These are phyloP conservation scores for Kazachstania taianensis DNA, from an alignment of 805 yeast species.

Conservation along the genomic window DNA sequence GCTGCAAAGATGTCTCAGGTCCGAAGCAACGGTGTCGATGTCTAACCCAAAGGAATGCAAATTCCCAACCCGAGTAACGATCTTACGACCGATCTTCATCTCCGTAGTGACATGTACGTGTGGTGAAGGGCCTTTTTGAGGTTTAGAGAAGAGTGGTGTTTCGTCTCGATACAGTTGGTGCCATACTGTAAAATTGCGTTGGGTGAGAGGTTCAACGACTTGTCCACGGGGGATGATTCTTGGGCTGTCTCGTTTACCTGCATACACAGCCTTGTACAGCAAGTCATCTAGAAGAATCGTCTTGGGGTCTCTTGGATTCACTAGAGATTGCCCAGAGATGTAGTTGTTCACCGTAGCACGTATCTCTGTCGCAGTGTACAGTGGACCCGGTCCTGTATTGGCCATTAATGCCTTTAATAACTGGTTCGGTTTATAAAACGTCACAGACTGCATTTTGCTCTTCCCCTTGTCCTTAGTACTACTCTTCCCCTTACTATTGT, in stretches of 20 bases:
- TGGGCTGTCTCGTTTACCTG: conserved; percentile 17
- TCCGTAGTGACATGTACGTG: conserved; percentile 57
- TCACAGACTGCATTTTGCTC: conserved; percentile 25
- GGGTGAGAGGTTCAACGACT: conserved; percentile 35
- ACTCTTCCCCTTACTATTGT: conserved; percentile 7
- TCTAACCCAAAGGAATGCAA: conserved; percentile 56
- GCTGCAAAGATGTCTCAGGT: conserved; percentile 69
- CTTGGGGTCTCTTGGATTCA: conserved; percentile 42
- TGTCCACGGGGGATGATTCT: conserved; percentile 34
- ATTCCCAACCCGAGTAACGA: conserved; percentile 62
- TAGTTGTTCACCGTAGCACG: conserved; percentile 45
- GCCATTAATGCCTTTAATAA: conserved; percentile 38
- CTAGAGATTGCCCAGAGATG: conserved; percentile 42
- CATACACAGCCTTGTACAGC: conserved; percentile 33
- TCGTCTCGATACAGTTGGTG: conserved; percentile 36
- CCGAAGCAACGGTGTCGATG: conserved; percentile 55
- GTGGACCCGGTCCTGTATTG: conserved; percentile 27
- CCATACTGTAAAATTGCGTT: conserved; percentile 38
- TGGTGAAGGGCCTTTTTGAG: conserved; percentile 60
- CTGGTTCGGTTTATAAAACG: conserved; percentile 48
- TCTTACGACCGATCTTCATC: conserved; percentile 70
- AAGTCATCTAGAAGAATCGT: conserved; percentile 45
- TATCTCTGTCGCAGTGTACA: conserved; percentile 43
- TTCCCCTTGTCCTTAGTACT: conserved; percentile 8
- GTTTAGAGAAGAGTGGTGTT: conserved; percentile 35